Base-by-base conservation (phyloP, 1,284 basidiomycete species). In the Apiotrichum mycotoxinovorans region DNA sequence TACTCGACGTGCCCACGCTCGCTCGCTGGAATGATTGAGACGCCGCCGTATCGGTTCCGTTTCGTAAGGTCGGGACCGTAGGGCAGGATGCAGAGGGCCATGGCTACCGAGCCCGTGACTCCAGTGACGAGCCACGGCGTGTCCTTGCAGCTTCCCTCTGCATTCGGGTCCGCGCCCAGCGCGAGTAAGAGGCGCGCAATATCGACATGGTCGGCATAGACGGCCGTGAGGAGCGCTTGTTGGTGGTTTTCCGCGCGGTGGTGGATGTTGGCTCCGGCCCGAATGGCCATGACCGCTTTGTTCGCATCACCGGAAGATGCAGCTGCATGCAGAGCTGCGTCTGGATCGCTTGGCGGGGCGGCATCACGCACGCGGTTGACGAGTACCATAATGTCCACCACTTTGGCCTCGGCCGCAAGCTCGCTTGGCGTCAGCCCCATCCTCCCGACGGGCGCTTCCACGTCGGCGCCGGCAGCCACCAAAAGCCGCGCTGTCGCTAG, bases 1-100 rank as follows among this genome's bases (percentile, higher is more conserved):
- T 58, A 58, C 2, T 51, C 57, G 37, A 58, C 57, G 10, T 58
- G 57, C 3, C 57, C 57, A 2, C 57, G 42, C 44, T 58, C 57
- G 15, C 43, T 44, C 14, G 57, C 57, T 7, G 57, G 57, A 18
- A 58, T 58, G 35, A 58, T 52, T 18, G 25, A 33, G n/a, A 58
- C 40, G 14, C 57, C 57, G 37, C 57, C 57, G 30, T 42, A 58
- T 17, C 57, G 47, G 44, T 58, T 58, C 4, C 57, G 52, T 23
- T 54, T 22, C 18, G 8, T 48, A 17, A 58, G 23, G 40, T 58
- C 52, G 12, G 57, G 57, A 17, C 43, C 37, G 49, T 18, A n/a
- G 1, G 37, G 15, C 5, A 58, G 57, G 38, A 58, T 23, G 3
- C 27, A 23, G 52, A 48, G 46, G 22, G 45, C 52, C 52, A 58